Percentiles rank a stretch among this genome's conserved stretches.
Evolutionary conservation across 1,139 yeast species (phyloP).

Genomic region (Geotrichum fermentans): DNA sequence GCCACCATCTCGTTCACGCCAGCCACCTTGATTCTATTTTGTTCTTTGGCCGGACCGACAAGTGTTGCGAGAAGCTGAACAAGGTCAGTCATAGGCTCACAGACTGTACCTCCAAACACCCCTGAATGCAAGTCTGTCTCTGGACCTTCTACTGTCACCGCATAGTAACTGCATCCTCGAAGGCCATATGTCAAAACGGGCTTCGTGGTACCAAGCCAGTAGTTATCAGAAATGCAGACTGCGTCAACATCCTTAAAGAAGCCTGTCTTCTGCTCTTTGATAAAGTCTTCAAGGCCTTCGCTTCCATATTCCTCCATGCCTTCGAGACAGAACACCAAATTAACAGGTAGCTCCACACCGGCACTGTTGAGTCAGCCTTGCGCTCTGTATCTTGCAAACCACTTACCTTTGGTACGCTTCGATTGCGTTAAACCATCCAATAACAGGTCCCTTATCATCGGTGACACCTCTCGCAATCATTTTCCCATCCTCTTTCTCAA

Average conservation of each 20-base stretch:
- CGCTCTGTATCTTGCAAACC: not conserved
- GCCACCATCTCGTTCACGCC: slow-evolving; percentile 94
- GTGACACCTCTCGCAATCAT: slow-evolving; percentile 91
- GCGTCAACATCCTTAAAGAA: slow-evolving; percentile 88
- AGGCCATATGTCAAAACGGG: slow-evolving; percentile 97
- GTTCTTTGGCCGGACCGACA: slow-evolving; percentile 60
- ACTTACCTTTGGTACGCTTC: slow-evolving; percentile 70
- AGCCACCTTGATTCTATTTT: slow-evolving; percentile 75
- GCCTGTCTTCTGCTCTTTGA: slow-evolving; percentile 65
- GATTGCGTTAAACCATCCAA: slow-evolving; percentile 92
- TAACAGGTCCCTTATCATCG: slow-evolving; percentile 97
- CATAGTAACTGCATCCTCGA: slow-evolving; percentile 94
- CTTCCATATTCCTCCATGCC: slow-evolving; percentile 99
- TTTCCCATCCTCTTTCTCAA: slow-evolving; percentile 51
- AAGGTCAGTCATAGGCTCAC: slow-evolving; percentile 96
- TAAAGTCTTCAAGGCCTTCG: slow-evolving; percentile 78
- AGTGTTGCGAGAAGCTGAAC: slow-evolving; percentile 67
- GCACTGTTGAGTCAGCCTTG: slow-evolving; percentile 69
- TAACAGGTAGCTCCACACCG: slow-evolving; percentile 87
- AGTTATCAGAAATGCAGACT: slow-evolving; percentile 93
- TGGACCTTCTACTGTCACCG: slow-evolving; percentile 77
- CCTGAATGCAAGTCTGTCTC: slow-evolving; percentile 97
- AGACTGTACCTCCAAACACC: slow-evolving; percentile 92
- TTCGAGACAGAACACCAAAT: slow-evolving; percentile 87
- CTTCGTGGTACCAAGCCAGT: slow-evolving; percentile 95